Base-by-base conservation (phyloP, 1,284 basidiomycete species). In the Ceratobasidium sp. region DNA sequence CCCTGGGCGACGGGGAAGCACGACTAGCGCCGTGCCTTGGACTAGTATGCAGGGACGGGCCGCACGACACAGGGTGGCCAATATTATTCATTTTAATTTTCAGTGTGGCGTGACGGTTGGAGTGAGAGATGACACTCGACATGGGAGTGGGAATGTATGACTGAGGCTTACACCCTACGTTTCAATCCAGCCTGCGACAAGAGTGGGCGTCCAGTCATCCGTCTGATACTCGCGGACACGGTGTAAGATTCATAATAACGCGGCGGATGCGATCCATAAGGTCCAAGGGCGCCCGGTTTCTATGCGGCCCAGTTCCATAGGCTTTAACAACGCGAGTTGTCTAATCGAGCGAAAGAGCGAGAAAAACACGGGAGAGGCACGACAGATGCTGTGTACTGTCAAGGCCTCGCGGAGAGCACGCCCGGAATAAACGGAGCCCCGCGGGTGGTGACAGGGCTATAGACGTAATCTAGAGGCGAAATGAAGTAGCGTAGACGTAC, bases 401-500 rank as follows among this genome's bases (percentile, higher is more conserved):
- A n/a, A 10, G 48, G 48, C 48, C 48, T 50, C 48, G 26, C 26
- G 48, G 48, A 23, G 48, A 10, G 21, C 18, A 26, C 21, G 48
- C 43, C 16, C 16, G 43, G 16, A 45, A 45, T 39, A 45, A 45
- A 50, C 5, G 48, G 48, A 50, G 48, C 48, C 48, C 48, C 48
- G 53, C 53, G 28, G 34, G 53, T n/a, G n/a, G n/a, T n/a, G n/a
- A n/a, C n/a, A n/a, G n/a, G n/a, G 30, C 28, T 23, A 34, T 12
- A 34, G 48, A 50, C 48, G 48, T 50, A 50, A 50, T 50, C 32
- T 32, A 12, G 26, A 32, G 34, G 14, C 53, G 53, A 57, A 36
- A 57, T 57, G 53, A 30, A 34, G 34, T 34, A 32, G 53, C 32
- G 53, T 60, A 36, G 3, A 64, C 61, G 61, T 48, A 64, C 61